phyloP scores from a whole-genome alignment of 2,329 filamentous ascomycete genomes.

The Venturia oleaginea region DNA sequence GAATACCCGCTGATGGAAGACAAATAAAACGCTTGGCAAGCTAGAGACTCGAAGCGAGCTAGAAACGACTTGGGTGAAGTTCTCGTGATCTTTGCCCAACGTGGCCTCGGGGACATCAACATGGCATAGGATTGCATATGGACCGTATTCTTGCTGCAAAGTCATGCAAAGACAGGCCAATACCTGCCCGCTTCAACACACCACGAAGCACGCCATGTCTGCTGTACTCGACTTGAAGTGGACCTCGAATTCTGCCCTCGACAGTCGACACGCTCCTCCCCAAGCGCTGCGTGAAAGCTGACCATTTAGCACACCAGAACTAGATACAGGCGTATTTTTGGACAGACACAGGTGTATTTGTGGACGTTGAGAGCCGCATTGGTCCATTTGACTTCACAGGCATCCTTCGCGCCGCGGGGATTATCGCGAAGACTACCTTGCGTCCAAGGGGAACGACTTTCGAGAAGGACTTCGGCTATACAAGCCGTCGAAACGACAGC shows the following conservation, averaged over 20 bases:
- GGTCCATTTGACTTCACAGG: not conserved
- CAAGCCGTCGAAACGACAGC: not conserved
- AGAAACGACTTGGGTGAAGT: not conserved
- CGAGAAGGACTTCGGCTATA: not conserved
- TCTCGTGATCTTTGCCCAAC: not conserved
- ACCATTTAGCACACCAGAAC: too few relatives aligned
- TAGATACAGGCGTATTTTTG: not conserved
- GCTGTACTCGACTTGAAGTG: not conserved
- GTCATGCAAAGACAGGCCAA: constrained; percentile 1
- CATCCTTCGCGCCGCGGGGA: not conserved
- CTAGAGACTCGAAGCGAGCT: not conserved
- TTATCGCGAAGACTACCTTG: not conserved
- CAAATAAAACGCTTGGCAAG: not conserved
- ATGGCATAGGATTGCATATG: not conserved
- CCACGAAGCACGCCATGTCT: not conserved
- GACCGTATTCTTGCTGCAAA: not conserved
- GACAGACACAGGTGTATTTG: not conserved
- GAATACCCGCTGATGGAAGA: not conserved
- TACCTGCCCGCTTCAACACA: not conserved
- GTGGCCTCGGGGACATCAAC: not conserved
- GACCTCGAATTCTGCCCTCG: not conserved
- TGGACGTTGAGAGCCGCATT: not conserved
- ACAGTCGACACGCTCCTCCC: not conserved
- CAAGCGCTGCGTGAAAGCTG: not conserved
- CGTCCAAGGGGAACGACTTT: not conserved